Evolutionary conservation across 192 early-diverging fungal species (phyloP).

Genomic region (Allomyces macrogynus): DNA sequence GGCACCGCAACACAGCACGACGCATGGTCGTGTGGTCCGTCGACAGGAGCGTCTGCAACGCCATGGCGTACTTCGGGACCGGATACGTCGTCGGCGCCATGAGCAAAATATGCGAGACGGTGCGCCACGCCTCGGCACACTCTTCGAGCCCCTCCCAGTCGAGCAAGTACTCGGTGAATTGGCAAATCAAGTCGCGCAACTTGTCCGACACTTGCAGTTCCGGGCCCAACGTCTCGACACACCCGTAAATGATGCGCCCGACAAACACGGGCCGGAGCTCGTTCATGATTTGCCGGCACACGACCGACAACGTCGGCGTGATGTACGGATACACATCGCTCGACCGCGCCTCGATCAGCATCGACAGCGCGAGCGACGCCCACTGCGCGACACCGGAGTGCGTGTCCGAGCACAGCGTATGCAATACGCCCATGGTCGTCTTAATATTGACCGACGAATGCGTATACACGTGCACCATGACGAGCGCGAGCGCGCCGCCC

Average conservation of each 20-base stretch:
- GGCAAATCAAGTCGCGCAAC: slow-evolving; percentile 38
- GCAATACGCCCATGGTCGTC: slow-evolving; percentile 71
- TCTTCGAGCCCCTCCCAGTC: not conserved
- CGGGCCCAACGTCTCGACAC: slow-evolving; percentile 78
- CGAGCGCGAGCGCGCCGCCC: slow-evolving; percentile 75
- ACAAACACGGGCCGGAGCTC: slow-evolving; percentile 47
- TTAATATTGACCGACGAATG: slow-evolving; percentile 55
- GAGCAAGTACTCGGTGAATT: not conserved
- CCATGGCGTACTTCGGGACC: not conserved
- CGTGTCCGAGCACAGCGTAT: slow-evolving; percentile 74
- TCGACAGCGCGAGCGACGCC: slow-evolving; percentile 65
- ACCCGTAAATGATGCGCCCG: slow-evolving; percentile 72
- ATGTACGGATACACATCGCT: slow-evolving; percentile 75
- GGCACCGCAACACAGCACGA: not conserved
- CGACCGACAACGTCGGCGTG: slow-evolving; percentile 60
- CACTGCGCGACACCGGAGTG: slow-evolving; percentile 88
- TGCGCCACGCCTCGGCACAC: not conserved
- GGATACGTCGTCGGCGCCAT: not conserved
- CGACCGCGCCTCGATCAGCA: slow-evolving; percentile 72
- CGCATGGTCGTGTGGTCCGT: not conserved
- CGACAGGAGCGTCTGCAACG: not conserved
- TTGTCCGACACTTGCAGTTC: slow-evolving; percentile 55
- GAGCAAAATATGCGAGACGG: not conserved
- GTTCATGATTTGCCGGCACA: slow-evolving; percentile 71
- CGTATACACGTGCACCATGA: slow-evolving; percentile 76